Evolutionary conservation across 495 filamentous ascomycete species (phyloP), one percentile per base, ranked within the genome.

Genomic region (Penicillium fimorum): DNA sequence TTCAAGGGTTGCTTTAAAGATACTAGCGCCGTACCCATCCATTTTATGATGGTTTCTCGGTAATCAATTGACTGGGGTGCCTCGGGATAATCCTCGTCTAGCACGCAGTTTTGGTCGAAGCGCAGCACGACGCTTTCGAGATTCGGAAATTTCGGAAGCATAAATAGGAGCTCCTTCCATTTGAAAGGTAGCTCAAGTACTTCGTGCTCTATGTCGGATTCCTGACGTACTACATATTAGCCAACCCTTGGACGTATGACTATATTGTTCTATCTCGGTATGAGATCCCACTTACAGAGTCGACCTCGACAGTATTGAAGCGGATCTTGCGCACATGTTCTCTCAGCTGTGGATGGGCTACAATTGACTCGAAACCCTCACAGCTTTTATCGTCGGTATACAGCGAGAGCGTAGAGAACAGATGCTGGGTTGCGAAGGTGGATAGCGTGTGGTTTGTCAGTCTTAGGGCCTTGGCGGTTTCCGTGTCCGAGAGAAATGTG

Each of bases 61-160:
- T 63, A 64, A 2, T 10, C 29, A 1, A 15, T 5, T 1, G 45
- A 32, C 45, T 68, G 62, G 17, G n/a, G 24, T 2, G 17, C 32
- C 25, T 55, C 32, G 12, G 44, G 12, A 45, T 20, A 55, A 40
- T 41, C n/a, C 7, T 55, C 18, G 0, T 53, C 49, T 4, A 12
- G 38, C 8, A 18, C 18, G 42, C 61, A 63, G 43, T 57, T 52
- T 9, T 49, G 49, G 30, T 63, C 57, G 24, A 64, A 69, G 42
- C 61, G 47, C 4, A 69, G 53, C 12, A 46, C 57, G 3, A 63
- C 58, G 22, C 53, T 59, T 30, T 61, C 50, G 9, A 67, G 58
- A 37, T 50, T 48, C 13, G 63, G 55, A 13, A 66, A 20, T 10
- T 58, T 30, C 17, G 33, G 22, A n/a, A 51, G 37, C 37, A 18